Conservation (phyloP, 768 basidiomycete species). For the Myochromella boudieri region DNA sequence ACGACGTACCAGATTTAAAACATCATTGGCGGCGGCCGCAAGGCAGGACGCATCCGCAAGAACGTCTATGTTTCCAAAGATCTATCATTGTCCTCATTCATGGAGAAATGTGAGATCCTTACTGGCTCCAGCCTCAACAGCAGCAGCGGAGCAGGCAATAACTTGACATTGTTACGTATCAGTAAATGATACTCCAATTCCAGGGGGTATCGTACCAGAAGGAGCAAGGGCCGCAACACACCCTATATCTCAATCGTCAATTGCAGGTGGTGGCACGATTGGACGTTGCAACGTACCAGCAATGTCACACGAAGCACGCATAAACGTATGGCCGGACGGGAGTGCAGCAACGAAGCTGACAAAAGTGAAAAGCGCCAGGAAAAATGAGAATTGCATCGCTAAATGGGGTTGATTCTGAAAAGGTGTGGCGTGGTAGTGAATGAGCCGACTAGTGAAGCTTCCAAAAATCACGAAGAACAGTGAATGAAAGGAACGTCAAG, state of each 20-base stretch:
- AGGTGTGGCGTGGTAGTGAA: neutral
- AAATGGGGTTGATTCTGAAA: too few relatives aligned
- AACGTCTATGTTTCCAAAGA: neutral
- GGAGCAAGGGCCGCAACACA: conserved; percentile 17
- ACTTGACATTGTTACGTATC: neutral
- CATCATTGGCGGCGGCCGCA: conserved; percentile 9
- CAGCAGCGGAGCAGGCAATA: conserved; percentile 12
- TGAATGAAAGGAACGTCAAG: conserved; percentile 17
- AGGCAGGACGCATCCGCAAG: conserved; percentile 14
- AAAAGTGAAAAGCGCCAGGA: conserved; percentile 9
- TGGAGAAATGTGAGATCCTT: neutral
- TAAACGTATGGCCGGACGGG: conserved; percentile 13
- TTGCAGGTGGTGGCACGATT: neutral
- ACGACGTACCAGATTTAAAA: conserved; percentile 7
- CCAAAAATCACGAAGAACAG: neutral
- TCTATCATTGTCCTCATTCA: neutral
- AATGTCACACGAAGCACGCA: conserved; percentile 11
- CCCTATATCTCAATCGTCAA: neutral
- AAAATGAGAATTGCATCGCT: conserved; percentile 15
- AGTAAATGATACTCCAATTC: neutral
- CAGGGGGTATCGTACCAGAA: neutral
- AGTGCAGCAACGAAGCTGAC: conserved; percentile 9
- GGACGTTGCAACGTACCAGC: conserved; percentile 5
- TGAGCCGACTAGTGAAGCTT: too few relatives aligned
- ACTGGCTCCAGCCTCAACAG: conserved; percentile 14